phyloP scores from a whole-genome alignment of 495 filamentous ascomycete genomes.

The Terfezia boudieri region DNA sequence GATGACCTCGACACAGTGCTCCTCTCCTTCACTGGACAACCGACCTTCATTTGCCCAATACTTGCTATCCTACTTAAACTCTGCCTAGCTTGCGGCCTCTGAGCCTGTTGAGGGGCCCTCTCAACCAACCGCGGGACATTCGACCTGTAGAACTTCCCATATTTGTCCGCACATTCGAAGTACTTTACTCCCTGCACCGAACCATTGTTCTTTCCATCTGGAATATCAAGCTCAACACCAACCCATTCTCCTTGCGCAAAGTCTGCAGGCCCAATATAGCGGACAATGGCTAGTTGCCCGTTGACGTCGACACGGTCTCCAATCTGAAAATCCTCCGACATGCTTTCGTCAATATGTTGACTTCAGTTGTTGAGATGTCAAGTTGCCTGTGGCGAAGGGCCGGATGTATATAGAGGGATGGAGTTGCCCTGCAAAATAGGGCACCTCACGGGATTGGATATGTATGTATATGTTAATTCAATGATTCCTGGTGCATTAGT shows the following conservation, averaged over 20 bases:
- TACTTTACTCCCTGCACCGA: constrained; percentile 73
- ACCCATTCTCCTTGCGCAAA: constrained; percentile 75
- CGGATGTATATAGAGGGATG: no score
- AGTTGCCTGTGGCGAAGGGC: no score
- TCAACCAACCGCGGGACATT: constrained; percentile 36
- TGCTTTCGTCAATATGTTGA: neutral
- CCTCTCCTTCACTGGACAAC: no score
- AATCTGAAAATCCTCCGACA: neutral
- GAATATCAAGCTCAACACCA: constrained; percentile 66
- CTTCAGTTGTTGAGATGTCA: no score
- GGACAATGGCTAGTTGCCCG: constrained; percentile 52
- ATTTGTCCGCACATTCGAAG: constrained; percentile 57
- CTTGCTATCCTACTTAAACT: no score
- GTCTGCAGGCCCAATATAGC: constrained; percentile 54
- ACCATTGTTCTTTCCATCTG: constrained; percentile 87
- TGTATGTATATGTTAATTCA: no score
- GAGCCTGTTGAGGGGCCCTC: constrained; percentile 20
- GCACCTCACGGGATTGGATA: no score
- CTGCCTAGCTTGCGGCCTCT: no score
- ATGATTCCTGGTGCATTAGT: no score
- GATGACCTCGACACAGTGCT: no score
- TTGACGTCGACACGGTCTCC: constrained; percentile 23
- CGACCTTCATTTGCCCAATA: no score
- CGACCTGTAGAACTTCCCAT: constrained; percentile 77
- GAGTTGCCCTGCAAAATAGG: no score